Percentiles rank a stretch among this genome's conserved stretches.
Evolutionary conservation across 2,329 filamentous ascomycete genomes (phyloP).

Genomic region (Exophiala sideris): DNA sequence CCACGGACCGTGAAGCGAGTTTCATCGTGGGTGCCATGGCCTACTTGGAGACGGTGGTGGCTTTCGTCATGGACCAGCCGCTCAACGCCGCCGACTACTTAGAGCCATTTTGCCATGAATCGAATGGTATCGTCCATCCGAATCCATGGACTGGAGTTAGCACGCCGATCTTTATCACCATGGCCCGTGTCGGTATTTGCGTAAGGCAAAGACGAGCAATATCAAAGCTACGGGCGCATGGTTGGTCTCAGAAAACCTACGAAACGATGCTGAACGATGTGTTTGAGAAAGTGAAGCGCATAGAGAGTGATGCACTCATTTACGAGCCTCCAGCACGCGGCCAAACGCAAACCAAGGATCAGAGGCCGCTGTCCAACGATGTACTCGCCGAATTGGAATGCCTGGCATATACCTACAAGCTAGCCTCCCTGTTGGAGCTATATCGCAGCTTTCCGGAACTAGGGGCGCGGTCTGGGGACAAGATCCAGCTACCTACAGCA

Average conservation of each 20-base stretch:
- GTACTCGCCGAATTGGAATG: background rate
- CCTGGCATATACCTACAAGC: background rate
- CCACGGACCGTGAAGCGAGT: background rate
- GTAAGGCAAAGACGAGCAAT: background rate
- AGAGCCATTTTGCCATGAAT: background rate
- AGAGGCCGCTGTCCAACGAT: background rate
- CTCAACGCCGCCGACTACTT: constrained; percentile 1
- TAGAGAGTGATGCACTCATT: background rate
- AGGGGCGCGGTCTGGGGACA: background rate
- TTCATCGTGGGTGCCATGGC: constrained; percentile 3
- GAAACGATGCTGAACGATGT: background rate
- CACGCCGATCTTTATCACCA: background rate
- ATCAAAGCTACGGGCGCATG: background rate
- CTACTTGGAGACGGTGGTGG: constrained; percentile 1
- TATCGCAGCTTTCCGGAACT: background rate
- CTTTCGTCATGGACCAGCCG: constrained; percentile 4
- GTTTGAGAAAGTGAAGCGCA: background rate
- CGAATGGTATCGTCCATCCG: background rate
- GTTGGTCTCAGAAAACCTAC: background rate
- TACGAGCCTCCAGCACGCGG: background rate
- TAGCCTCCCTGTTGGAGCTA: constrained; percentile 1
- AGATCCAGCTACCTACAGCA: background rate
- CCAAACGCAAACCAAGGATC: background rate
- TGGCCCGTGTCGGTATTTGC: background rate
- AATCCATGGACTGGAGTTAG: background rate